Evolutionary conservation across 2,329 filamentous ascomycete genomes (phyloP), one percentile per base, ranked within the genome.

Genomic region (Pseudogymnoascus sp.): DNA sequence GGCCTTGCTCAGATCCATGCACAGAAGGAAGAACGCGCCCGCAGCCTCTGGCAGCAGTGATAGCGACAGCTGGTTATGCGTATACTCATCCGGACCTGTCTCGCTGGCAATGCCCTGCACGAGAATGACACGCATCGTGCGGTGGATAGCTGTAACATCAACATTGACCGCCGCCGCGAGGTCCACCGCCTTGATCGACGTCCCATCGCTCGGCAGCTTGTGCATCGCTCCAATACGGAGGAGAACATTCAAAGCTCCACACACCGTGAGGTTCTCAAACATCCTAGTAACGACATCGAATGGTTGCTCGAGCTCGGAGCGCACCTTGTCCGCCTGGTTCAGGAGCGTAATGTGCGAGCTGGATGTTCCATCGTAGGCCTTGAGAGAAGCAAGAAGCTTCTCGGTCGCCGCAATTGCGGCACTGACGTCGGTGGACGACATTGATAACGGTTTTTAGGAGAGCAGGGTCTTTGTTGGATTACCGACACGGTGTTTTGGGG

Each of bases 1-100:
- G 33, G 62, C 53, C 19, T 63, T 31, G n/a, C 50, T 63, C 59
- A 63, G 62, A 31, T 67, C 44, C 31, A 64, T 64, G 56, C 63
- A 65, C 21, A 76, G 70, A 40, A 73, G 67, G 61, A 74, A 71
- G 62, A 75, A 73, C 2, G 69, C 67, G 1, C 73, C 74, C 1
- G 73, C 62, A 0, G 64, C 71, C 10, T 69, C 63, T 0, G 74
- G 70, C 26, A 70, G 67, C 44, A 74, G 67, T 6, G 69, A 65
- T 26, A 65, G 68, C 0, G 73, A 75, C 33, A 73, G 66, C n/a
- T 65, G 63, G 31, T 75, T 76, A 59, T 74, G 72, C 13, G 72
- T 70, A 62, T 75, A 76, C 6, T 66, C 66, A 64, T 73, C 69
- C 1, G 70, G 66, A 0, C 64, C 68, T 1, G 70, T 70, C 64